These are phyloP conservation scores for Solanum okadae DNA, from an alignment of 257 asterid genomes.

Conservation along the genomic window DNA sequence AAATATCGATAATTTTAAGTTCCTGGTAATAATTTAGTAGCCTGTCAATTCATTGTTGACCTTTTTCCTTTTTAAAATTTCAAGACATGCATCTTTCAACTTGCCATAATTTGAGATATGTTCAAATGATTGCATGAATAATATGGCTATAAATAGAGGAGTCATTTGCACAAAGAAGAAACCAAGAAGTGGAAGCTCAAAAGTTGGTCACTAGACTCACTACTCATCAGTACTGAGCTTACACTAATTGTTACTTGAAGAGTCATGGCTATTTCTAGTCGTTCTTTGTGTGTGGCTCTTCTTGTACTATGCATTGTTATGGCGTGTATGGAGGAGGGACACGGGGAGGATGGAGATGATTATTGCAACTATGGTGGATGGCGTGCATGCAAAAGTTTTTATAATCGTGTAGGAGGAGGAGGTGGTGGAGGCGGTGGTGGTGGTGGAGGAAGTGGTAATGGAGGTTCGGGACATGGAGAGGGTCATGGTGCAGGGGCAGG, in stretches of 20 bases:
- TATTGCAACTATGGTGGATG: constrained; percentile 7
- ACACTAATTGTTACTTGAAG: not conserved
- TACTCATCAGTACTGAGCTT: not conserved
- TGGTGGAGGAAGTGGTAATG: not conserved
- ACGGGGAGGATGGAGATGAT: constrained; percentile 7
- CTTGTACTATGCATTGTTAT: constrained; percentile 3
- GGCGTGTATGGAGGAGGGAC: not conserved
- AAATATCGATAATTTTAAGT: not conserved
- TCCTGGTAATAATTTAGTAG: not conserved
- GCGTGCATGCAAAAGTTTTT: constrained; percentile 12
- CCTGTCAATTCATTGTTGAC: not conserved
- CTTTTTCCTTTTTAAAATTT: not conserved
- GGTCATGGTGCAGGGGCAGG: constrained; percentile 9
- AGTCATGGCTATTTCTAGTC: constrained; percentile 2
- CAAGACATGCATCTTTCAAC: not conserved
- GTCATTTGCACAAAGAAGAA: not conserved
- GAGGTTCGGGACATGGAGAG: constrained; percentile 5
- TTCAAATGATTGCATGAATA: not conserved
- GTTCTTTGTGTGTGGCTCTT: not conserved
- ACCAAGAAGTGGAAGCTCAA: constrained; percentile 2
- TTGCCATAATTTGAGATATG: not conserved
- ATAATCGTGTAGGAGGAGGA: not conserved
- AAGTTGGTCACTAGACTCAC: not conserved
- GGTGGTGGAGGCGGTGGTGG: not conserved
- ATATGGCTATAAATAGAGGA: constrained; percentile 7